These are phyloP conservation scores for Cucurbita pepo DNA, from an alignment of 306 rosid species.

Conservation along the genomic window DNA sequence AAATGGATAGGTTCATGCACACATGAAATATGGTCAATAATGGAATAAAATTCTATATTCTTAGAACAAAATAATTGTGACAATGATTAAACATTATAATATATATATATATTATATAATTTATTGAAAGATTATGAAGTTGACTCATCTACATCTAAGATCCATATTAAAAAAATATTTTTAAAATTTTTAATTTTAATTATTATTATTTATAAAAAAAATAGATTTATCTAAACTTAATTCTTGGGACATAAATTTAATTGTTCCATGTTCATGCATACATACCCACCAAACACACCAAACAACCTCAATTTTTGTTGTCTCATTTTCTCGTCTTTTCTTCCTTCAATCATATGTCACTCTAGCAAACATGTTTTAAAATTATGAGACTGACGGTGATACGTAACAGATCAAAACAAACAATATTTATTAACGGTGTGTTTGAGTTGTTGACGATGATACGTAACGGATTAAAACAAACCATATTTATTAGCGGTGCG, in stretches of 20 bases:
- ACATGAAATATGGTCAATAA: constrained; percentile 2
- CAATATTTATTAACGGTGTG: too few species aligned
- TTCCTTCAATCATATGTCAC: neutral
- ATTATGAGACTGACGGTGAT: too few species aligned
- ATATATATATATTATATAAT: neutral
- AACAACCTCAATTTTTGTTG: neutral
- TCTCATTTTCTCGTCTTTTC: neutral
- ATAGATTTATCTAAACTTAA: too few species aligned
- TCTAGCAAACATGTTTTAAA: too few species aligned
- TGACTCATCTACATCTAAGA: constrained; percentile 4
- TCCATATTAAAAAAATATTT: neutral
- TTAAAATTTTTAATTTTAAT: too few species aligned
- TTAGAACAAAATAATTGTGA: neutral
- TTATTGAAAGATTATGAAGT: constrained; percentile 5
- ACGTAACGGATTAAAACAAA: fast-evolving
- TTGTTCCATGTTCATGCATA: constrained; percentile 1
- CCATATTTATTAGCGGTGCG: too few species aligned
- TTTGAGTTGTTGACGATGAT: too few species aligned
- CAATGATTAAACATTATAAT: neutral
- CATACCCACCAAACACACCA: neutral
- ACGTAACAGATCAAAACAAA: fast-evolving
- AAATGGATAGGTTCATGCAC: constrained; percentile 6
- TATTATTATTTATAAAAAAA: too few species aligned
- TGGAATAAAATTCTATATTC: neutral
- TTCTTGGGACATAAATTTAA: neutral